phyloP scores from a whole-genome alignment of 2,329 filamentous ascomycete genomes.

The Macrophomina phaseolina region DNA sequence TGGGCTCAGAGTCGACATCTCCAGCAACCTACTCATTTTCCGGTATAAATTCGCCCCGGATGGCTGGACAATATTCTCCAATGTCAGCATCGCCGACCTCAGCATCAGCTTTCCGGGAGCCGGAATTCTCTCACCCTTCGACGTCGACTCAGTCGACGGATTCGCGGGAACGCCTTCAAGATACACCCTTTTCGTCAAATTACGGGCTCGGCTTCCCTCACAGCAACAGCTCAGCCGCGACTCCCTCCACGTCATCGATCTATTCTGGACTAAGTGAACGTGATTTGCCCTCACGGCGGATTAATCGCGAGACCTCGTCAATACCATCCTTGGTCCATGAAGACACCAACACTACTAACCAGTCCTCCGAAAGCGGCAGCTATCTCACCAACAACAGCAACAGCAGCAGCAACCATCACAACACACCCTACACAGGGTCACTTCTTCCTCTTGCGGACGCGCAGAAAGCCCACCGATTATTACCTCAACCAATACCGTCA shows the following conservation, averaged over 20 bases:
- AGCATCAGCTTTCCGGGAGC: conserved; percentile 36
- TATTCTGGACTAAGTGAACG: conserved; percentile 11
- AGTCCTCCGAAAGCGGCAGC: conserved; percentile 46
- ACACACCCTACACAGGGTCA: conserved; percentile 29
- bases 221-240: neutral
- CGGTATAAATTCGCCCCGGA: conserved; percentile 41
- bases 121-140: conserved; percentile 31
- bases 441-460: conserved; percentile 37
- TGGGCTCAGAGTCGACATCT: conserved; percentile 42
- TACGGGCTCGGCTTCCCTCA: neutral
- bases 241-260: neutral
- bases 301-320: conserved; percentile 37
- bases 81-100: conserved; percentile 43
- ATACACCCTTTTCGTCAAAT: neutral
- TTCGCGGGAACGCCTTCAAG: conserved; percentile 18
- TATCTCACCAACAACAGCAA: conserved; percentile 32
- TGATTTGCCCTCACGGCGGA: conserved; percentile 41
- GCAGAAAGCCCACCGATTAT: conserved; percentile 41
- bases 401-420: conserved; percentile 28
- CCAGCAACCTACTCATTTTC: conserved; percentile 39
- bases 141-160: conserved; percentile 30
- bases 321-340: conserved; percentile 46
- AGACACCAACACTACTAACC: conserved; percentile 33
- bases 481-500: conserved; percentile 44
- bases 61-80: conserved; percentile 42